phyloP scores from a whole-genome alignment of 345 rosid genomes.

The Citrus hindsii region DNA sequence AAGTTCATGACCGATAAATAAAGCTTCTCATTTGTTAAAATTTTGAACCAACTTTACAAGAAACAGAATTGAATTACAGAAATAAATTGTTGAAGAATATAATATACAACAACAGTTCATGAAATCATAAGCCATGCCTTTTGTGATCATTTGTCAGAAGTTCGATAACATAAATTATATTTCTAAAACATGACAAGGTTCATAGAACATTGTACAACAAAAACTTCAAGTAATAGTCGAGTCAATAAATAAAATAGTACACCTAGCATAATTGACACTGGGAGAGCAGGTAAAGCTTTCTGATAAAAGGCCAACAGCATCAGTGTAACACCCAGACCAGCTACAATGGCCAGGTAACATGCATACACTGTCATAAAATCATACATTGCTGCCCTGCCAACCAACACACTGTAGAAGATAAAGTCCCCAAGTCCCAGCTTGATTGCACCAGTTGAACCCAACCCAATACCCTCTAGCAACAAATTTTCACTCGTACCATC shows the following conservation, averaged over 20 bases:
- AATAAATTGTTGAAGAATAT: not conserved
- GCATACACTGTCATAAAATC: constrained; percentile 94
- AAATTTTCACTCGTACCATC: constrained; percentile 34
- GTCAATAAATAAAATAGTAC: constrained; percentile 77
- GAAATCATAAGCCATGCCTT: not conserved
- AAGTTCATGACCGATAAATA: not conserved
- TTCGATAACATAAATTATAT: constrained; percentile 1
- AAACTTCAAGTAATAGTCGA: constrained; percentile 65
- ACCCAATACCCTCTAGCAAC: constrained; percentile 78
- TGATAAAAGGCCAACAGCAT: constrained; percentile 79
- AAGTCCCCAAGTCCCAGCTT: constrained; percentile 94
- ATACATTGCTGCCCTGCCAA: constrained; percentile 94
- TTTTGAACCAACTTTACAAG: not conserved
- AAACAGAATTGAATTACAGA: not conserved
- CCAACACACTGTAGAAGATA: constrained; percentile 90
- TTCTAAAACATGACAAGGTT: constrained; percentile 81
- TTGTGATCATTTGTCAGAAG: not conserved
- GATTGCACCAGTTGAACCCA: constrained; percentile 88
- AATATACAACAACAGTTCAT: constrained; percentile 11
- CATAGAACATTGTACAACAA: constrained; percentile 67
- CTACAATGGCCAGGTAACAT: constrained; percentile 87
- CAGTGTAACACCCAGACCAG: constrained; percentile 86
- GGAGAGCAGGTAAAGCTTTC: constrained; percentile 93
- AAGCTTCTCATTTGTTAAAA: not conserved
- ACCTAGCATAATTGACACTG: constrained; percentile 77